These are phyloP conservation scores for Saposhnikovia divaricata DNA, from an alignment of 129 eudicot genomes.

Conservation along the genomic window DNA sequence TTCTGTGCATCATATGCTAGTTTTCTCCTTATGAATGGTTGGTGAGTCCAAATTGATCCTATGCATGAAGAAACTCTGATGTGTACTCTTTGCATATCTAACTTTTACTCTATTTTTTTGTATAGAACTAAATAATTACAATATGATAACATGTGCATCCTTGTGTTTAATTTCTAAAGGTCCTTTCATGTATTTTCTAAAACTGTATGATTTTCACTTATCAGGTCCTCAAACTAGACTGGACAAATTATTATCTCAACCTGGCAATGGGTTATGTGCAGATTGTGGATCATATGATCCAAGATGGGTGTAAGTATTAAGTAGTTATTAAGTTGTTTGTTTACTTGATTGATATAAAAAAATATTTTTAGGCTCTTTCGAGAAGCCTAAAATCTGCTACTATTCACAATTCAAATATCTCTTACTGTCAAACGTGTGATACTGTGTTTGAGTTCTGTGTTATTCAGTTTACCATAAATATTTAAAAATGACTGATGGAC, in stretches of 20 bases:
- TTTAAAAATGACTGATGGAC: no score
- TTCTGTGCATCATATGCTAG: not conserved
- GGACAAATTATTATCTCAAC: slow-evolving; percentile 10
- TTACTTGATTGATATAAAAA: not conserved
- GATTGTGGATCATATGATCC: slow-evolving; percentile 57
- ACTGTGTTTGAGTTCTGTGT: not conserved
- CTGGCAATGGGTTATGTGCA: slow-evolving; percentile 40
- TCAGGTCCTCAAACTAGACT: slow-evolving; percentile 18
- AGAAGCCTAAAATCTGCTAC: not conserved
- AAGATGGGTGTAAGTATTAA: slow-evolving; percentile 52
- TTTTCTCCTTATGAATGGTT: not conserved
- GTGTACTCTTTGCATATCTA: not conserved
- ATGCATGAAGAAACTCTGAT: not conserved
- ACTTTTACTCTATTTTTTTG: not conserved
- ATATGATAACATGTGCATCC: not conserved
- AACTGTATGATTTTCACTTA: not conserved
- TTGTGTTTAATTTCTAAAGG: not conserved
- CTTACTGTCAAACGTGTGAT: not conserved
- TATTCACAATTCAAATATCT: not conserved
- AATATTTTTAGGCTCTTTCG: not conserved
- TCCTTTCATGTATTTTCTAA: not conserved
- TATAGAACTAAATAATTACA: not conserved
- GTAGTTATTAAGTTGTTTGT: not conserved
- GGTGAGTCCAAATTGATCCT: not conserved
- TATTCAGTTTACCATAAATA: not conserved